Evolutionary conservation across 441 rosid species (phyloP).

Genomic region (Adansonia rubrostipa): DNA sequence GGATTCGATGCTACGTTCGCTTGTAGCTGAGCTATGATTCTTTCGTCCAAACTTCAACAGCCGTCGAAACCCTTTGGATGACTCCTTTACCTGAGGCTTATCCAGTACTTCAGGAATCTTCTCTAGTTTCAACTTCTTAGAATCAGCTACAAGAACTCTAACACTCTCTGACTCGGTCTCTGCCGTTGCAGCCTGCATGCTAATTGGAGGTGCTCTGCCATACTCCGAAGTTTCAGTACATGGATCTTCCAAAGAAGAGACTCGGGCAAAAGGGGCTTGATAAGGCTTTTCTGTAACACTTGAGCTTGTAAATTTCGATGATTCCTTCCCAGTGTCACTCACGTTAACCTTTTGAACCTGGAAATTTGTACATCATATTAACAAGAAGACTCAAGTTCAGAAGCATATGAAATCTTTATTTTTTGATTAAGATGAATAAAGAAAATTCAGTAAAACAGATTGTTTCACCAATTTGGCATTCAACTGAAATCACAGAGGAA

Average conservation of each 20-base stretch:
- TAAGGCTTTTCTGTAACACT: constrained; percentile 58
- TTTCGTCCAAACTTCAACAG: constrained; percentile 88
- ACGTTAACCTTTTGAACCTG: constrained; percentile 57
- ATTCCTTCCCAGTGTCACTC: constrained; percentile 47
- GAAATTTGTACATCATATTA: constrained; percentile 29
- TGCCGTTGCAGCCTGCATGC: constrained; percentile 41
- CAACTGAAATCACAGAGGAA: constrained; percentile 3
- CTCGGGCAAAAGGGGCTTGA: constrained; percentile 82
- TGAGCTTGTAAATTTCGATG: constrained; percentile 43
- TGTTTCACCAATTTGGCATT: not conserved
- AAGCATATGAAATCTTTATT: not conserved
- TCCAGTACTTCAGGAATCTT: constrained; percentile 66
- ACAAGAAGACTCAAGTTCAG: constrained; percentile 14
- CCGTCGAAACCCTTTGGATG: constrained; percentile 76
- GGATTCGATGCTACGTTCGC: constrained; percentile 41
- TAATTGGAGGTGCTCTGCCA: constrained; percentile 63
- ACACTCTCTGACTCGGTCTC: constrained; percentile 39
- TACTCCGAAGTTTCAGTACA: constrained; percentile 59
- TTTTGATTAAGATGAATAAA: not conserved
- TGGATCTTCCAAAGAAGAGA: constrained; percentile 83
- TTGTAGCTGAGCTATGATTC: constrained; percentile 55
- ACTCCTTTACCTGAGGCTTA: constrained; percentile 68
- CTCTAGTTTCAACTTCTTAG: constrained; percentile 48
- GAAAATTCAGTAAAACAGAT: constrained; percentile 13
- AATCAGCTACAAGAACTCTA: constrained; percentile 55